phyloP scores from a whole-genome alignment of 257 asterid species.

The Solanum clarkiae region DNA sequence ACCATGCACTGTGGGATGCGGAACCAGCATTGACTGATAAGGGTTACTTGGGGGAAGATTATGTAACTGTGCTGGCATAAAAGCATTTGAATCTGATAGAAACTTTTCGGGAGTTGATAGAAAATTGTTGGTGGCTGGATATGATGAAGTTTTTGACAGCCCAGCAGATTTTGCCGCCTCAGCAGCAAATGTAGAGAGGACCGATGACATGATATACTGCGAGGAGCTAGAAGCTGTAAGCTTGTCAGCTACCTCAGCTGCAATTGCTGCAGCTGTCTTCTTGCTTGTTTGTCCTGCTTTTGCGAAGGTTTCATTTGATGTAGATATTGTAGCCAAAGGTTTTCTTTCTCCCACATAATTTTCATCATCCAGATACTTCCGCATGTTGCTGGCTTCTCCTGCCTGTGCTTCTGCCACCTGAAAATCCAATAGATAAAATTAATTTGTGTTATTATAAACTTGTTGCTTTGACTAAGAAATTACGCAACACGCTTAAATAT shows the following conservation, averaged over 20 bases:
- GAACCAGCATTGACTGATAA: conserved; percentile 23
- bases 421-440: conserved; percentile 1
- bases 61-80: conserved; percentile 16
- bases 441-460: neutral
- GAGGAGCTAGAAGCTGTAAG: conserved; percentile 87
- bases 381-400: conserved; percentile 51
- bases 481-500: neutral
- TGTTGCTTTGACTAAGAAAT: neutral
- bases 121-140: conserved; percentile 20
- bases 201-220: conserved; percentile 75
- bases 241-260: conserved; percentile 84
- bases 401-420: conserved; percentile 82
- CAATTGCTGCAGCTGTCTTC: conserved; percentile 68
- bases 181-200: conserved; percentile 85
- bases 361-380: conserved; percentile 37
- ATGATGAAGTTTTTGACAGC: conserved; percentile 33
- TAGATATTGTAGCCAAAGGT: conserved; percentile 4
- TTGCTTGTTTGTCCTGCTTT: conserved; percentile 27
- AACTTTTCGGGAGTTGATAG: conserved; percentile 18
- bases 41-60: conserved; percentile 31
- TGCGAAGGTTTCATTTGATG: conserved; percentile 13
- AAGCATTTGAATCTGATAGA: conserved; percentile 24
- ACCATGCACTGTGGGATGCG: conserved; percentile 19
- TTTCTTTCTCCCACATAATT: conserved; percentile 33
- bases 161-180: conserved; percentile 75